Evolutionary conservation across 257 asterid species (phyloP).

Genomic region (Eustoma russellianum): DNA sequence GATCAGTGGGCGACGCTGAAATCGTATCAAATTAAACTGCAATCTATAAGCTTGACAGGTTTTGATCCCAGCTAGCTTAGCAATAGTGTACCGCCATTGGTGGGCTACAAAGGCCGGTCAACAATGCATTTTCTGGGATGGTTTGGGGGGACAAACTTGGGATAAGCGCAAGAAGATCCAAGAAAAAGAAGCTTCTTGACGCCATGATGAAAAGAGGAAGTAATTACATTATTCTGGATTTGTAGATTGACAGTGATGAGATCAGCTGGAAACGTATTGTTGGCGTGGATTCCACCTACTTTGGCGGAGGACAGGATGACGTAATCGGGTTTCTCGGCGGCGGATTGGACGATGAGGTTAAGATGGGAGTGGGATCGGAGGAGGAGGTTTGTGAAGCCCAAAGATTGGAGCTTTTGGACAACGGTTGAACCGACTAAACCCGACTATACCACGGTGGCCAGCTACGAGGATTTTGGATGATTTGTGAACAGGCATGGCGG

Average conservation of each 20-base stretch:
- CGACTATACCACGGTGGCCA: conserved; percentile 84
- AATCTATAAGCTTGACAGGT: conserved; percentile 80
- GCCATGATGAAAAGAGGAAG: conserved; percentile 51
- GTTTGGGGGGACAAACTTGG: conserved; percentile 93
- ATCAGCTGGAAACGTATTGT: conserved; percentile 82
- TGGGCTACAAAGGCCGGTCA: conserved; percentile 82
- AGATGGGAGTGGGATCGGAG: conserved; percentile 81
- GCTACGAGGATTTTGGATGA: conserved; percentile 68
- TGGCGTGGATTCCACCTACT: conserved; percentile 95
- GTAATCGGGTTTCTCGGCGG: conserved; percentile 48
- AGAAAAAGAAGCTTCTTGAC: conserved; percentile 61
- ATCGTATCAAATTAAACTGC: conserved; percentile 73
- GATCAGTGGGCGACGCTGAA: conserved; percentile 83
- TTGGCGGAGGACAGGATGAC: conserved; percentile 92
- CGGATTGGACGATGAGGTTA: conserved; percentile 74
- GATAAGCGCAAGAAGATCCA: conserved; percentile 95
- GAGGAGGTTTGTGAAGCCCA: conserved; percentile 64
- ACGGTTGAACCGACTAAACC: conserved; percentile 91
- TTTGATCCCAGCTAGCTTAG: conserved; percentile 83
- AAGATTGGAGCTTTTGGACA: conserved; percentile 44
- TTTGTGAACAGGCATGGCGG: conserved; percentile 32
- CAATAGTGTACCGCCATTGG: conserved; percentile 93
- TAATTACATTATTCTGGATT: conserved; percentile 81
- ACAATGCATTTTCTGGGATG: conserved; percentile 73
- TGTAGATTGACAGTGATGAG: conserved; percentile 89